These are phyloP conservation scores for Dianthus caryophyllus DNA, from an alignment of 148 eudicot genomes.

Conservation along the genomic window DNA sequence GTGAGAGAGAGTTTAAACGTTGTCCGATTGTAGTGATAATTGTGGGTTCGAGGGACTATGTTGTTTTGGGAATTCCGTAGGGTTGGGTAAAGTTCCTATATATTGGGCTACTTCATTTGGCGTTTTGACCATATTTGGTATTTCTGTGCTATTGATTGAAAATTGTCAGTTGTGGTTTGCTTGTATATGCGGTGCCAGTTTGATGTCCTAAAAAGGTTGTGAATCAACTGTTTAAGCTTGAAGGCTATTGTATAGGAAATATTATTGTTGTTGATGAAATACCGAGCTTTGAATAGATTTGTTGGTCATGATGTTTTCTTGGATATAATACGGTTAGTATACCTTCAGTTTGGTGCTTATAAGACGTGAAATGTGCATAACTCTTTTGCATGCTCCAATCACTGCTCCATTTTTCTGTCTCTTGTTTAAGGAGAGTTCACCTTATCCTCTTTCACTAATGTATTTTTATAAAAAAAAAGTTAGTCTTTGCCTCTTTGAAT, in stretches of 20 bases:
- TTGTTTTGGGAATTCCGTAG: background rate
- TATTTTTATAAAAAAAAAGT: no score
- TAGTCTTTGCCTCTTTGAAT: no score
- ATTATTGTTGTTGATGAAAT: background rate
- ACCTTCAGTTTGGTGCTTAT: no score
- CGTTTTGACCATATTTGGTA: background rate
- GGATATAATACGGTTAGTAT: no score
- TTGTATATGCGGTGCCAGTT: background rate
- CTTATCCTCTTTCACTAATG: no score
- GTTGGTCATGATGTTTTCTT: background rate
- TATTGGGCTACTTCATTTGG: background rate
- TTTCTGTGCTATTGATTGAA: background rate
- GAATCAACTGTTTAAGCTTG: background rate
- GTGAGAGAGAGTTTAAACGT: background rate
- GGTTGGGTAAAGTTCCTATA: background rate
- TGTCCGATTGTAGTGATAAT: background rate
- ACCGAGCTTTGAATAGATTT: background rate
- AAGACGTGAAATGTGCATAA: no score
- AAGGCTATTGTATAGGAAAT: background rate
- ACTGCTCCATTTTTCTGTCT: no score
- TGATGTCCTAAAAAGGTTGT: background rate
- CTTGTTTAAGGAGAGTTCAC: no score
- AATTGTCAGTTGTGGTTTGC: background rate
- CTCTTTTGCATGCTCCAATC: no score
- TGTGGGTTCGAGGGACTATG: background rate